Conservation (phyloP, 306 rosid species). For the Mimosa bimucronata region DNA sequence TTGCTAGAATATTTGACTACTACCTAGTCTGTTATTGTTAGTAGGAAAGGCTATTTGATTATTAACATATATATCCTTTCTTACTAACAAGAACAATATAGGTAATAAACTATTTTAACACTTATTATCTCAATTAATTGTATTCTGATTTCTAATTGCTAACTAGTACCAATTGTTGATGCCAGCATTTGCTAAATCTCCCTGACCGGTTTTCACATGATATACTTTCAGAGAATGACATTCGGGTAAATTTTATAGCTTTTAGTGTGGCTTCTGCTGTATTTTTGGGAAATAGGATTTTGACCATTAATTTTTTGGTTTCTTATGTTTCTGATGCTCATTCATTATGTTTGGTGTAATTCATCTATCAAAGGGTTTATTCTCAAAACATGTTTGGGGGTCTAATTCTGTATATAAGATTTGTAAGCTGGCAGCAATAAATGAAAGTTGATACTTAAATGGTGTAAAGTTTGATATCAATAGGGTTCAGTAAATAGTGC, state of each 20-base stretch:
- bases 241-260: conserved; percentile 61
- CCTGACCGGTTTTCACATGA: conserved; percentile 71
- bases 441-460: background rate
- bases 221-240: conserved; percentile 77
- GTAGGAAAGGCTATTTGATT: background rate
- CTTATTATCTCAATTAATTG: background rate
- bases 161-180: conserved; percentile 44
- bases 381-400: background rate
- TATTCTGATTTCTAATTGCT: conserved; percentile 43
- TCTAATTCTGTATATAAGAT: background rate
- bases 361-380: background rate
- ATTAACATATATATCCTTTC: background rate
- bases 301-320: too few species aligned
- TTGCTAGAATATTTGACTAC: background rate
- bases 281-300: background rate
- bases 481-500: background rate
- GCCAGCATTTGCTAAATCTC: conserved; percentile 76
- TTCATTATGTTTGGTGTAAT: background rate
- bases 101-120: background rate
- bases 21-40: background rate
- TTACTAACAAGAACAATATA: background rate
- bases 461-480: conserved; percentile 1
- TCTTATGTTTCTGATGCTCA: background rate
- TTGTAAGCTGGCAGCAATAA: background rate
- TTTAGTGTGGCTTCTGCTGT: background rate